phyloP scores from a whole-genome alignment of 805 yeast genomes.

The Kodamaea laetipori region DNA sequence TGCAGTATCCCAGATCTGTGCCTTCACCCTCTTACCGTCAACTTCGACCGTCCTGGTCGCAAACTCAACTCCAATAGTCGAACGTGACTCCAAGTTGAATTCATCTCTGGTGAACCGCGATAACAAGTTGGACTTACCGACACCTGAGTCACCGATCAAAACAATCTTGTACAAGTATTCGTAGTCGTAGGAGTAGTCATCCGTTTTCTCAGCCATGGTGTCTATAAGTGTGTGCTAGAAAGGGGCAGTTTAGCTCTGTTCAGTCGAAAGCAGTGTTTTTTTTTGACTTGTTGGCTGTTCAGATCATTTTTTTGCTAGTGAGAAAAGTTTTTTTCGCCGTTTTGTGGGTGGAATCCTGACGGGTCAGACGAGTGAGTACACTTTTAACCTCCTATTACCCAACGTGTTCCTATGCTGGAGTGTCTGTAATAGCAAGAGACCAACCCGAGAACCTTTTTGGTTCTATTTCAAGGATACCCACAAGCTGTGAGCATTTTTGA shows the following conservation, averaged over 20 bases:
- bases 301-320: slow-evolving; percentile 4
- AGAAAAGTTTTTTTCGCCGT: neutral
- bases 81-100: slow-evolving; percentile 89
- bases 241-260: neutral
- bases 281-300: slow-evolving; percentile 10
- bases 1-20: slow-evolving; percentile 98
- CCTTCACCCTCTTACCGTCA: slow-evolving; percentile 81
- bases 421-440: no score
- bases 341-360: neutral
- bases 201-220: slow-evolving; percentile 42
- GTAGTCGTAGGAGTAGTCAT: slow-evolving; percentile 63
- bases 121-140: slow-evolving; percentile 91
- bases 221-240: neutral
- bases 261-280: slow-evolving; percentile 6
- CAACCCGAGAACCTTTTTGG: no score
- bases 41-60: slow-evolving; percentile 93
- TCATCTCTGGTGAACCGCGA: slow-evolving; percentile 95
- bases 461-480: no score
- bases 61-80: slow-evolving; percentile 97
- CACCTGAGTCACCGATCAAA: slow-evolving; percentile 95
- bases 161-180: slow-evolving; percentile 95
- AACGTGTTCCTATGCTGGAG: no score
- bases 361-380: no score
- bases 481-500: no score
- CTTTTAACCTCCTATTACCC: no score